Evolutionary conservation across 345 rosid species (phyloP).

Genomic region (Sisymbrium irio): DNA sequence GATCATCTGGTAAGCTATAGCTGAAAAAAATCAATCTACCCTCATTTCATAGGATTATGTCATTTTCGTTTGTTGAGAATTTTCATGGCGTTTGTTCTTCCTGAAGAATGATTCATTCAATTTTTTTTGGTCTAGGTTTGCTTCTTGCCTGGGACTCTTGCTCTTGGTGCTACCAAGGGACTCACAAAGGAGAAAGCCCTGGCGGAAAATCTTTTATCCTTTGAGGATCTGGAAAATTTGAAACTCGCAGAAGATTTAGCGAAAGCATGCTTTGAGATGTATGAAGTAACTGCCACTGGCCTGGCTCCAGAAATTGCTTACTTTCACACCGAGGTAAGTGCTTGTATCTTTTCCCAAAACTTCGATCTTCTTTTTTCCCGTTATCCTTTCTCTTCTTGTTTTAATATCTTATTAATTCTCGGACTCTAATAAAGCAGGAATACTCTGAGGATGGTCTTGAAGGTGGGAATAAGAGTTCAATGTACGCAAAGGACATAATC

Average conservation of each 20-base stretch:
- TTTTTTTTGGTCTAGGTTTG: slow-evolving; percentile 57
- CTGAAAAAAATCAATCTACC: background rate
- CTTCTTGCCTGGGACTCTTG: slow-evolving; percentile 92
- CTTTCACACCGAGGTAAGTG: slow-evolving; percentile 79
- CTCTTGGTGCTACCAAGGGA: slow-evolving; percentile 97
- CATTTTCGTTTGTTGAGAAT: background rate
- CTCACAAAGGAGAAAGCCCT: slow-evolving; percentile 73
- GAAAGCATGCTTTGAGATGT: slow-evolving; percentile 93
- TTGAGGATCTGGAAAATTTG: slow-evolving; percentile 88
- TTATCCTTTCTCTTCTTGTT: slow-evolving; percentile 7
- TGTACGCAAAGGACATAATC: slow-evolving; percentile 75
- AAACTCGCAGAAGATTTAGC: slow-evolving; percentile 94
- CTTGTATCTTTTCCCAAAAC: background rate
- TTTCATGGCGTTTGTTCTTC: background rate
- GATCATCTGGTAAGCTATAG: slow-evolving; percentile 82
- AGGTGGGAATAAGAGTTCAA: slow-evolving; percentile 86
- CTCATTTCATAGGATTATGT: background rate
- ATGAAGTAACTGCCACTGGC: slow-evolving; percentile 90
- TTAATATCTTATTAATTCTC: slow-evolving; percentile 17
- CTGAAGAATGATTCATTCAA: background rate
- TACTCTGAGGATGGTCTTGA: slow-evolving; percentile 74
- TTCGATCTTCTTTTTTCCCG: background rate
- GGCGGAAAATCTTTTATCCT: slow-evolving; percentile 71
- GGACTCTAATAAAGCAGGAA: slow-evolving; percentile 52
- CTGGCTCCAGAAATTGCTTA: slow-evolving; percentile 98